Conservation (phyloP, 73 alveolate genomes). For the Breviolum minutum region DNA sequence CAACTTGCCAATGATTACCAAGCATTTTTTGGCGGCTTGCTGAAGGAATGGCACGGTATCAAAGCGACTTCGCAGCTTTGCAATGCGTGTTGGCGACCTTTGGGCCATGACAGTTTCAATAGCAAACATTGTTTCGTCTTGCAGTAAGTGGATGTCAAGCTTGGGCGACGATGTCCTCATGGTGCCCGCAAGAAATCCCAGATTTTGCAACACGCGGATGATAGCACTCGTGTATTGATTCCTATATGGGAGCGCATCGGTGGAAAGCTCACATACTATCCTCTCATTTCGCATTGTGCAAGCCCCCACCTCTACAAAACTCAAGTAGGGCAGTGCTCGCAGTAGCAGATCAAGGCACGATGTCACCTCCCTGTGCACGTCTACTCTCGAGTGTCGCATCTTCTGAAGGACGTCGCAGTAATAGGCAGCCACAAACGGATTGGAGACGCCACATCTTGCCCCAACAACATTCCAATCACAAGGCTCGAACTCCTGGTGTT, state of each 20-base stretch:
- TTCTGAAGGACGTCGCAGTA: not conserved
- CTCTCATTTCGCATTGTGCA: not conserved
- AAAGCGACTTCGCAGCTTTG: not conserved
- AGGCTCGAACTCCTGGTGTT: not conserved
- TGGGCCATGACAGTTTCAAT: not conserved
- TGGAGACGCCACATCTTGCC: not conserved
- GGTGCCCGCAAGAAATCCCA: not conserved
- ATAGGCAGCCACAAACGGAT: not conserved
- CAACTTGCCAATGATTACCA: not conserved
- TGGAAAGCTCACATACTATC: not conserved
- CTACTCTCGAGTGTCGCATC: not conserved
- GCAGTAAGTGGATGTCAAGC: no score
- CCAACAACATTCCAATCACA: not conserved
- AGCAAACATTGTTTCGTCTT: not conserved
- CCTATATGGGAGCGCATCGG: not conserved
- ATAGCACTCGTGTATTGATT: not conserved
- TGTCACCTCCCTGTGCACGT: not conserved
- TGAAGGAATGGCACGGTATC: not conserved
- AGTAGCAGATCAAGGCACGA: not conserved
- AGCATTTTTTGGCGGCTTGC: not conserved
- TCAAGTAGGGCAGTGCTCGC: slow-evolving; percentile 21
- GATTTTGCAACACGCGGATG: not conserved
- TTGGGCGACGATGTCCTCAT: not conserved
- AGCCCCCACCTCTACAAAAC: not conserved
- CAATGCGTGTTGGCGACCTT: not conserved